These are phyloP conservation scores for Fraxinus nigra DNA, from an alignment of 305 asterid species.

Conservation along the genomic window DNA sequence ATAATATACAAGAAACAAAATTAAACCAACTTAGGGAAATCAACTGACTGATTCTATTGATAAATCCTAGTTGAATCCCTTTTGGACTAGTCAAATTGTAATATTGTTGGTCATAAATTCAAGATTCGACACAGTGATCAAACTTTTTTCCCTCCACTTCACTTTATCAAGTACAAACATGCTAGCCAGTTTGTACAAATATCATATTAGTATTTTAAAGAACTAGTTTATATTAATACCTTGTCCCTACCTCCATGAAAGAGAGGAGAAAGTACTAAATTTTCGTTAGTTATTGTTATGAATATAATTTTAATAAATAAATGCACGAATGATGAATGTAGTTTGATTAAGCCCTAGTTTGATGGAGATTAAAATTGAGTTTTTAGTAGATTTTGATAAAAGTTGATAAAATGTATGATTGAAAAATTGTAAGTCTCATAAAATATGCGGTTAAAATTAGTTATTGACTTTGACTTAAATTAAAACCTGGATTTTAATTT, in stretches of 20 bases:
- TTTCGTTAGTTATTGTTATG: not conserved
- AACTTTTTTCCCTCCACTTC: not conserved
- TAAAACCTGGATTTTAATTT: too few species aligned
- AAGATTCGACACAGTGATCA: not conserved
- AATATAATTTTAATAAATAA: not conserved
- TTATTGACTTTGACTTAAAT: not conserved
- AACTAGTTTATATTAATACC: not conserved
- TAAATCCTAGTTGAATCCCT: not conserved
- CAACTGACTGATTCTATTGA: not conserved
- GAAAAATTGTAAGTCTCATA: not conserved
- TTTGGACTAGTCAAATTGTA: not conserved
- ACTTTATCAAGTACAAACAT: not conserved
- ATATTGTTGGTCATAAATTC: not conserved
- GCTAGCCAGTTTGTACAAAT: not conserved
- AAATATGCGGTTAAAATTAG: not conserved
- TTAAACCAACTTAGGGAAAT: not conserved
- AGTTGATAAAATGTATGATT: too few species aligned
- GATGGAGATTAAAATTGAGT: too few species aligned
- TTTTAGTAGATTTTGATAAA: too few species aligned
- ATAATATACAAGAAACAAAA: not conserved
- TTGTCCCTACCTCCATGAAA: not conserved
- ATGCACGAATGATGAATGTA: not conserved
- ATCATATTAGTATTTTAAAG: not conserved
- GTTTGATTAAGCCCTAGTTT: not conserved
- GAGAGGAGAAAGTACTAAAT: not conserved